A percentile compares a stretch with the other conserved stretches of the same genome.
These are phyloP conservation scores for Penicillium antarcticum DNA, from an alignment of 495 filamentous ascomycete species.

Conservation along the genomic window DNA sequence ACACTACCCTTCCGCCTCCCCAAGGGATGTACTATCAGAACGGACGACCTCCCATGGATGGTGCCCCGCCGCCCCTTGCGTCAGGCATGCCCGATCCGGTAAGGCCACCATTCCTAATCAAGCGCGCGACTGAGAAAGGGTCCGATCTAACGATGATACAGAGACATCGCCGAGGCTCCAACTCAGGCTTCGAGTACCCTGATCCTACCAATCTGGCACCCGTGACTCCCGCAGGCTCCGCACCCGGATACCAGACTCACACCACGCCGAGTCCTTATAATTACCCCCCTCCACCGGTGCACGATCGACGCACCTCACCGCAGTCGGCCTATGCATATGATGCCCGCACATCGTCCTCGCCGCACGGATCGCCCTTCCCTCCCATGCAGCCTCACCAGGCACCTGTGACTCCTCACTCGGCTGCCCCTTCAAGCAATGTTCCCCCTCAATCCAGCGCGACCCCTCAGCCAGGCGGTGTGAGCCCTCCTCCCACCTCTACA, in stretches of 20 bases:
- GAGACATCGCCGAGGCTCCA: constrained; percentile 49
- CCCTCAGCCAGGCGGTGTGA: constrained; percentile 23
- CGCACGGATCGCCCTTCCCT: constrained; percentile 49
- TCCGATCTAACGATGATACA: constrained; percentile 25
- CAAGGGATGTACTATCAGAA: constrained; percentile 46
- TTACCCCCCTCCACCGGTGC: constrained; percentile 27
- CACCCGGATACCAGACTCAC: constrained; percentile 46
- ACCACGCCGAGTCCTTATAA: constrained; percentile 46
- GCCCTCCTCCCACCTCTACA: constrained; percentile 40
- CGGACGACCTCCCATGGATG: constrained; percentile 33
- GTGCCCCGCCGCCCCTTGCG: constrained; percentile 37
- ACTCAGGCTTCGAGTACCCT: constrained; percentile 50
- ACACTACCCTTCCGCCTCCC: constrained; percentile 48
- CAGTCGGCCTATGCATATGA: constrained; percentile 49
- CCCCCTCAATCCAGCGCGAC: constrained; percentile 1
- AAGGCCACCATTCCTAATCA: constrained; percentile 31
- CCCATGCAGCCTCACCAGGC: constrained; percentile 32
- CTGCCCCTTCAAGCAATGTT: not conserved
- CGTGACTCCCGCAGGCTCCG: constrained; percentile 48
- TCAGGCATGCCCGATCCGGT: constrained; percentile 44
- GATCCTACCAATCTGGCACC: constrained; percentile 54
- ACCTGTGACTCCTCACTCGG: constrained; percentile 5
- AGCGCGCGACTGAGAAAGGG: not conserved
- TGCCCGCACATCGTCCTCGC: constrained; percentile 46
- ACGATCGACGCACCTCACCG: constrained; percentile 50